Evolutionary conservation across 306 rosid genomes (phyloP), one percentile per base, ranked within the genome.

Genomic region (Prunus campanulata): DNA sequence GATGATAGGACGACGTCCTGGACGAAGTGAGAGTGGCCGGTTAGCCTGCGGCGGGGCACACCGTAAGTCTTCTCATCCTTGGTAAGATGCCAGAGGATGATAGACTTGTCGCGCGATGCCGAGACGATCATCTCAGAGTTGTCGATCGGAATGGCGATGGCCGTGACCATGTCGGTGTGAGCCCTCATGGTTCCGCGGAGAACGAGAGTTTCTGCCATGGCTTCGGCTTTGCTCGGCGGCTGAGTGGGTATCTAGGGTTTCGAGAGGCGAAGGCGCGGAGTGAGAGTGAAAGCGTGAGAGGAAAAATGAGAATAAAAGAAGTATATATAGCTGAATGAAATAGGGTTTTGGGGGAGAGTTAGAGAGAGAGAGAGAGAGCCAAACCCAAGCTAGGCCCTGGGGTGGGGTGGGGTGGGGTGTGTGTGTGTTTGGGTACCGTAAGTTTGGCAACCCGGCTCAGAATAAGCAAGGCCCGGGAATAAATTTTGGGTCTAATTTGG

Each of bases 1-100:
- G 99, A 96, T 0, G 99, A 96, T 30, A 96, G 98, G 7, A 96
- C 99, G 0, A 96, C 99, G 25, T 96, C 99, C 57, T 96, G 78
- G 2, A 96, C 98, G 50, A 96, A 96, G 83, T 92, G 98, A 0
- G 96, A 89, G 76, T 96, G 99, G 0, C 99, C 99, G 1, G 90
- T 89, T 2, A 96, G 93, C 65, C 99, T 81, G 39, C 99, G 98
- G 79, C 93, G 97, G 25, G 99, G 91, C 3, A 96, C 96, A 20
- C 99, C 99, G 81, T 92, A 96, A 44, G 96, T 76, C 86, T 87
- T 90, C 61, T 91, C 99, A 18, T 93, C 99, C 87, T 88, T 93
- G 54, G 97, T 93, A 12, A 96, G 93, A 1, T 88, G 83, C 99
- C 99, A 96, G 25, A 96, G 39, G 77, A 96, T 86, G 82, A 96